Evolutionary conservation across 495 filamentous ascomycete species (phyloP), one percentile per base, ranked within the genome.

Genomic region (Hypoxylon rickii): DNA sequence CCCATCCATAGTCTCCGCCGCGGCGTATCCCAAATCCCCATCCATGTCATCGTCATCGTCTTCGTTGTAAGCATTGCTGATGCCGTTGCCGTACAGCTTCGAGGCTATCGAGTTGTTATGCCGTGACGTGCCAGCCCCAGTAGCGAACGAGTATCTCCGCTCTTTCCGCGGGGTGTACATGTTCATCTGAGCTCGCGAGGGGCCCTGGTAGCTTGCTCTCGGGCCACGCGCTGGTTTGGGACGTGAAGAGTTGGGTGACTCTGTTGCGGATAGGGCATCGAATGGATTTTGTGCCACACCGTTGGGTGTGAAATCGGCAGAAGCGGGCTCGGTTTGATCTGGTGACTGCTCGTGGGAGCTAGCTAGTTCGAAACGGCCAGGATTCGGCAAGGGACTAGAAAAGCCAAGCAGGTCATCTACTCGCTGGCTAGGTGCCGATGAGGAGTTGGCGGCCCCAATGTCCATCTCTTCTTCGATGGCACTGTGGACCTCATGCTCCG

Each of bases 11-110:
- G 86, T 95, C 68, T 89, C 88, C 1, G 92, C 92, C 8, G 89
- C 95, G 7, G 92, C 90, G 71, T 96, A 97, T 4, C 94, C 94
- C 18, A 98, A 73, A 71, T 98, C 94, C 0, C 92, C 93, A 59
- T 96, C 94, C 0, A 86, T 75, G 67, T 96, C 90, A 48, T 92
- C 89, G 31, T 83, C 84, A 44, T 86, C 86, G 43, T 79, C 78
- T 11, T 65, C 76, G 55, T 19, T 67, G 61, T 53, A 71, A 66
- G 44, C 66, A 43, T 39, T 19, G 15, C 44, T 24, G 36, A 42
- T 44, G 7, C 61, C 31, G 46, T 63, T 61, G 0, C 58, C 64
- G 39, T 76, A 73, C 5, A 79, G 56, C 42, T 76, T 76, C 15
- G 71, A 67, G n/a, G 76, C 75, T 34, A 79, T 72, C 33, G 66